These are phyloP conservation scores for Mycena albidolilacea DNA, from an alignment of 768 basidiomycete genomes.

Conservation along the genomic window DNA sequence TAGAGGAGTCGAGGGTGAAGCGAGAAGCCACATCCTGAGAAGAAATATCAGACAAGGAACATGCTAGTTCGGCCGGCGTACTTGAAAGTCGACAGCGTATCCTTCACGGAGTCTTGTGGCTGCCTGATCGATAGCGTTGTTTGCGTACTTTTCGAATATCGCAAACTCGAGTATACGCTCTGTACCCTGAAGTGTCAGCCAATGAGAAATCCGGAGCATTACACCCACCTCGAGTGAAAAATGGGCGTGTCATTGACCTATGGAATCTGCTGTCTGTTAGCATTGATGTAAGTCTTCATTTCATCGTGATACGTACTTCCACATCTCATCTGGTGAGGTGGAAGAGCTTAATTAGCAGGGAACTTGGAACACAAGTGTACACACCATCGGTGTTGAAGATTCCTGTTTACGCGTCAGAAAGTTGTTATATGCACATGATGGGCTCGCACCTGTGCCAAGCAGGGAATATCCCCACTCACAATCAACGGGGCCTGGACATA, in stretches of 20 bases:
- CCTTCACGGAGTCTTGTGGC: slow-evolving; percentile 51
- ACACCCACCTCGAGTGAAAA: slow-evolving; percentile 50
- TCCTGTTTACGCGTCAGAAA: not conserved
- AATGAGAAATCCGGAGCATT: not conserved
- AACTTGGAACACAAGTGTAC: not conserved
- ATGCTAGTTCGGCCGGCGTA: not conserved
- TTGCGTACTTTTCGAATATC: slow-evolving; percentile 56
- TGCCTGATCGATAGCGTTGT: slow-evolving; percentile 46
- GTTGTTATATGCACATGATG: not conserved
- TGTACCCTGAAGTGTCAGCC: not conserved
- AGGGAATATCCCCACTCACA: slow-evolving; percentile 31
- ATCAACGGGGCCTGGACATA: slow-evolving; percentile 9
- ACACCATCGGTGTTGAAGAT: slow-evolving; percentile 64
- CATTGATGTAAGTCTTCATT: not conserved
- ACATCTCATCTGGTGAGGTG: slow-evolving; percentile 52
- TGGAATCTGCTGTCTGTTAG: slow-evolving; percentile 50
- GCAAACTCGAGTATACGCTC: slow-evolving; percentile 58
- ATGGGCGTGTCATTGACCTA: slow-evolving; percentile 60
- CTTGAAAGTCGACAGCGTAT: slow-evolving; percentile 56
- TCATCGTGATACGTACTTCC: slow-evolving; percentile 49
- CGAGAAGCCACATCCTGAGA: slow-evolving; percentile 53
- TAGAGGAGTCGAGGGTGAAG: slow-evolving; percentile 72
- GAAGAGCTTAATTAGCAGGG: not conserved
- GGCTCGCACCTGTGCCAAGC: slow-evolving; percentile 55
- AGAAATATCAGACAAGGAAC: not conserved